A percentile compares a stretch with the other conserved stretches of the same genome.
Conservation (phyloP, 2,329 filamentous ascomycete genomes). For the Eutypa lata region DNA sequence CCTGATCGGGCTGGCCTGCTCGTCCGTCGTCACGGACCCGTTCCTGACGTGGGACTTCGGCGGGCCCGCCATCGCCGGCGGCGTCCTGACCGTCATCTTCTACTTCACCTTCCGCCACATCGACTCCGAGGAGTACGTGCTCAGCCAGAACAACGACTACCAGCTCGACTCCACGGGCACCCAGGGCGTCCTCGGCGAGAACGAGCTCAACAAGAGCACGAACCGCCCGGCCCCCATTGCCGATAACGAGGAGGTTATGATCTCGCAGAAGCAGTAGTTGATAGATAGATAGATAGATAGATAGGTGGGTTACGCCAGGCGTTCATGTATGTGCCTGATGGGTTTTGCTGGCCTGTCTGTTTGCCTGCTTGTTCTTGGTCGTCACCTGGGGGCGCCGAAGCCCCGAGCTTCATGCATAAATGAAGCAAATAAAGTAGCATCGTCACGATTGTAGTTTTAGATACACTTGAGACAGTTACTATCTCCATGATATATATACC, state of each 20-base stretch:
- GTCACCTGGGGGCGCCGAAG: too few relatives aligned
- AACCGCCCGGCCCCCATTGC: conserved; percentile 29
- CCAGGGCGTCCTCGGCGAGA: conserved; percentile 38
- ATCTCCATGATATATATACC: too few relatives aligned
- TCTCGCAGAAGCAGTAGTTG: conserved; percentile 31
- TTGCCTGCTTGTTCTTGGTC: conserved; percentile 4
- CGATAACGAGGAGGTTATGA: conserved; percentile 33
- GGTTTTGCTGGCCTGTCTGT: neutral
- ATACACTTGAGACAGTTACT: too few relatives aligned
- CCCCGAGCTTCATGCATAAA: too few relatives aligned
- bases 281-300: too few relatives aligned
- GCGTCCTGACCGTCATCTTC: conserved; percentile 40
- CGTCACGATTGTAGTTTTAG: too few relatives aligned
- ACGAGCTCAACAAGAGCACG: conserved; percentile 33
- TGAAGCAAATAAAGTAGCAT: too few relatives aligned
- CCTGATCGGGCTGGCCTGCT: conserved; percentile 41
- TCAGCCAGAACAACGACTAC: conserved; percentile 36
- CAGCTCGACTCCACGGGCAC: conserved; percentile 34
- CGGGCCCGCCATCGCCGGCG: conserved; percentile 44
- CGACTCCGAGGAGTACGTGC: conserved; percentile 41
- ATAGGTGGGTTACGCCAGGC: too few relatives aligned
- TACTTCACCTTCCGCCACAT: conserved; percentile 46
- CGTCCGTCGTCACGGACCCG: conserved; percentile 45
- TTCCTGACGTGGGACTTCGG: conserved; percentile 49
- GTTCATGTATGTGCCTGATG: neutral